These are phyloP conservation scores for Scheffersomyces illinoinensis DNA, from an alignment of 1,139 yeast species.

Conservation along the genomic window DNA sequence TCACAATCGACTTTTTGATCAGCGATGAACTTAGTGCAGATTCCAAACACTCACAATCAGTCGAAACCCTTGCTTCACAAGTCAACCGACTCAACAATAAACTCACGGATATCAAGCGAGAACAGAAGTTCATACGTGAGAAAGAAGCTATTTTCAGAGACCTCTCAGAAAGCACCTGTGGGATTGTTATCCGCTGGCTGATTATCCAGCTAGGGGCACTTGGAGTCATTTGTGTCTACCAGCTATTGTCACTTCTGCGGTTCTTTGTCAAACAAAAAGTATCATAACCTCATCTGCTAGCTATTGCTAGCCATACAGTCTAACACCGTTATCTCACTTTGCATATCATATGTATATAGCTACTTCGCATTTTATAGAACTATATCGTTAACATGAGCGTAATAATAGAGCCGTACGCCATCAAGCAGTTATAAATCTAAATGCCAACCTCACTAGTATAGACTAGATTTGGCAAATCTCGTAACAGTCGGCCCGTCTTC, in stretches of 20 bases:
- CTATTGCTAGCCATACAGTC: not conserved
- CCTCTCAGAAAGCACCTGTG: slow-evolving; percentile 63
- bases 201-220: slow-evolving; percentile 59
- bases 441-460: no score
- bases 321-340: not conserved
- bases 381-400: not conserved
- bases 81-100: slow-evolving; percentile 55
- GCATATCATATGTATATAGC: not conserved
- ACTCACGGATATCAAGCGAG: slow-evolving; percentile 58
- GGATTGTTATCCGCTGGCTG: slow-evolving; percentile 67
- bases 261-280: slow-evolving; percentile 67
- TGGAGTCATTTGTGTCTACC: slow-evolving; percentile 65
- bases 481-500: no score
- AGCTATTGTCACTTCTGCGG: slow-evolving; percentile 58
- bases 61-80: slow-evolving; percentile 52
- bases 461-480: no score
- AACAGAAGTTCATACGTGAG: slow-evolving; percentile 66
- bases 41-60: slow-evolving; percentile 48
- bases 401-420: not conserved
- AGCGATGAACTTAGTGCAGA: slow-evolving; percentile 57
- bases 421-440: no score
- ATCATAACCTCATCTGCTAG: not conserved
- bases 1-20: slow-evolving; percentile 52
- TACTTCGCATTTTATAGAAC: not conserved
- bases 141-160: slow-evolving; percentile 72